Percentiles rank a stretch among this genome's conserved stretches.
These are phyloP conservation scores for Medicago lupulina DNA, from an alignment of 306 rosid species.

Conservation along the genomic window DNA sequence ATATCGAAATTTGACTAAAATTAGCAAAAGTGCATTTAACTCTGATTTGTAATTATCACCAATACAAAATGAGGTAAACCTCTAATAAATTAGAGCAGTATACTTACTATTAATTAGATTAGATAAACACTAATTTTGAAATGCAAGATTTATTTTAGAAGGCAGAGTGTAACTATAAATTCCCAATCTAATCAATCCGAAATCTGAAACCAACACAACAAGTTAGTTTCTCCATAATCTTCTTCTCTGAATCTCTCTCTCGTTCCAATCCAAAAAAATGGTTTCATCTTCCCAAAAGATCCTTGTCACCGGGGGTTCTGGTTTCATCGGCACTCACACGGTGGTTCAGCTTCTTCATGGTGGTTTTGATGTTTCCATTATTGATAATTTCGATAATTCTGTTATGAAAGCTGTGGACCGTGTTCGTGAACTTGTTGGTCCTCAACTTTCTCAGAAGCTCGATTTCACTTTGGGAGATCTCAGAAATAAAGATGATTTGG, in stretches of 20 bases:
- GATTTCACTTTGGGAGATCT: constrained; percentile 78
- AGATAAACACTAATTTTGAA: too few relatives aligned
- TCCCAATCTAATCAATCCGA: not conserved
- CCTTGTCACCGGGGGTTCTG: constrained; percentile 90
- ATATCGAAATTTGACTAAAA: too few relatives aligned
- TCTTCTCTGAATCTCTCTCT: not conserved
- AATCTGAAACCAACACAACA: not conserved
- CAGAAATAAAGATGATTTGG: constrained; percentile 77
- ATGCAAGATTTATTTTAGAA: too few relatives aligned
- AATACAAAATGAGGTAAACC: too few relatives aligned
- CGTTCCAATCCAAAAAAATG: constrained; percentile 12
- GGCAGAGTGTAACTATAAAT: too few relatives aligned
- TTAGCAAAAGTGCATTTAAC: too few relatives aligned
- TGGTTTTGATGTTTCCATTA: constrained; percentile 63
- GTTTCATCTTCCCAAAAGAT: constrained; percentile 52
- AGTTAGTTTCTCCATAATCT: not conserved
- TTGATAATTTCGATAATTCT: constrained; percentile 85
- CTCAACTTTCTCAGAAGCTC: constrained; percentile 73
- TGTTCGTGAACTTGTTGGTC: constrained; percentile 73
- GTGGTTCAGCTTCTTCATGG: constrained; percentile 81
- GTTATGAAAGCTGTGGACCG: constrained; percentile 71
- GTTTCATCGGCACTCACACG: constrained; percentile 91
- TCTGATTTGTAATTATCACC: too few relatives aligned
- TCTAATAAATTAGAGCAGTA: too few relatives aligned
- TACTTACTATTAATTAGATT: too few relatives aligned